Conservation (phyloP, 2,329 filamentous ascomycete species). For the Botrytis sinoallii region DNA sequence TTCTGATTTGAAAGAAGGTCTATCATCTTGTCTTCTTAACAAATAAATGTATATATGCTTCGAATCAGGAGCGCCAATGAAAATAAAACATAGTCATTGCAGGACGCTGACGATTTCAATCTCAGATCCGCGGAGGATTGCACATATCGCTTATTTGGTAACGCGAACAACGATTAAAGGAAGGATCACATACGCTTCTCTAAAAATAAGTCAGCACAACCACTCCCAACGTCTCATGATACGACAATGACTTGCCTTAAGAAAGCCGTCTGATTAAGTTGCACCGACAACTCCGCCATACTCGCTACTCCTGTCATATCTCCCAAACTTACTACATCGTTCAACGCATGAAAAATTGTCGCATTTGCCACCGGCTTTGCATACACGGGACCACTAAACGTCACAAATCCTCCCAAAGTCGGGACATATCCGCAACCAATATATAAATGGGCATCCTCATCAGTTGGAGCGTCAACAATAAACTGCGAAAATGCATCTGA, state of each 20-base stretch:
- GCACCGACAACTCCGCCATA: neutral
- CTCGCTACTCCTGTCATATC: neutral
- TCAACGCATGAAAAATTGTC: neutral
- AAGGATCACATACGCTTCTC: neutral
- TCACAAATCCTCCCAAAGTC: neutral
- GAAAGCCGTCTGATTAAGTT: conserved; percentile 1
- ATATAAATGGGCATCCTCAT: neutral
- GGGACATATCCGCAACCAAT: neutral
- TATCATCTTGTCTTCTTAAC: neutral
- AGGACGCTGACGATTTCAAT: neutral
- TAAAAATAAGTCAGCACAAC: neutral
- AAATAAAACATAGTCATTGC: neutral
- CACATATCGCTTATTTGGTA: neutral
- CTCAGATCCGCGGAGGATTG: neutral
- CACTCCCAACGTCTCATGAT: neutral
- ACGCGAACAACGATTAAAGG: neutral
- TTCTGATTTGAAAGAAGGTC: neutral
- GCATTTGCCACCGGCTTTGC: neutral
- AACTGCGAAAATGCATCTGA: conserved; percentile 24
- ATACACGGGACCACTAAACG: neutral
- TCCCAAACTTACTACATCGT: neutral
- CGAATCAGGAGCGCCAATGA: neutral
- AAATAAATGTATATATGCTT: neutral
- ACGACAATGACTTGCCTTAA: neutral
- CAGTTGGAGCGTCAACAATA: neutral